Percentiles rank a stretch among this genome's conserved stretches.
phyloP scores from a whole-genome alignment of 2,329 filamentous ascomycete species.

The Botrytis byssoidea region DNA sequence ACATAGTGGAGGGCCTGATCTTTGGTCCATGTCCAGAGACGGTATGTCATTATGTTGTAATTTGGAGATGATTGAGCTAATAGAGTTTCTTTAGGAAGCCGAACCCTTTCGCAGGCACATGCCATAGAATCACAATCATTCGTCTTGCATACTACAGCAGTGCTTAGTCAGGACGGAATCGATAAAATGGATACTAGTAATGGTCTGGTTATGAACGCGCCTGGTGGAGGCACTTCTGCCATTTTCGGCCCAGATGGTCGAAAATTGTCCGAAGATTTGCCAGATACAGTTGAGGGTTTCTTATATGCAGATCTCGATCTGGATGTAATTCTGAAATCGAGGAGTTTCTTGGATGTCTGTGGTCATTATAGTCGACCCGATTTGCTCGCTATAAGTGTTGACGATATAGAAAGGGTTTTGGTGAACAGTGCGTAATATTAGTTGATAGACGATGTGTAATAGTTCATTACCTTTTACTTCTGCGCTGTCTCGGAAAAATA shows the following conservation, averaged over 20 bases:
- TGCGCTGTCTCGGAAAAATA: background rate
- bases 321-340: slow-evolving; percentile 27
- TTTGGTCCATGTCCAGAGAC: slow-evolving; percentile 31
- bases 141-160: slow-evolving; percentile 55
- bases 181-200: background rate
- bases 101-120: slow-evolving; percentile 54
- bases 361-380: slow-evolving; percentile 33
- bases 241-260: slow-evolving; percentile 55
- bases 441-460: background rate
- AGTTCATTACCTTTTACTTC: background rate
- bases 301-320: slow-evolving; percentile 45
- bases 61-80: background rate
- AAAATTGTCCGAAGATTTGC: slow-evolving; percentile 42
- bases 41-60: slow-evolving; percentile 28
- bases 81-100: slow-evolving; percentile 27
- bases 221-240: slow-evolving; percentile 47
- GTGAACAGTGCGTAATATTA: background rate
- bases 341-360: slow-evolving; percentile 29
- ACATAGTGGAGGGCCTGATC: slow-evolving; percentile 44
- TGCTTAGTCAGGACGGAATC: slow-evolving; percentile 42
- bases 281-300: slow-evolving; percentile 53
- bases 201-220: slow-evolving; percentile 46
- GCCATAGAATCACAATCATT: slow-evolving; percentile 57
- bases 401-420: slow-evolving; percentile 23
- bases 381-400: slow-evolving; percentile 30